These are phyloP conservation scores for Trichocladium uniseriatum DNA, from an alignment of 495 filamentous ascomycete genomes.

Conservation along the genomic window DNA sequence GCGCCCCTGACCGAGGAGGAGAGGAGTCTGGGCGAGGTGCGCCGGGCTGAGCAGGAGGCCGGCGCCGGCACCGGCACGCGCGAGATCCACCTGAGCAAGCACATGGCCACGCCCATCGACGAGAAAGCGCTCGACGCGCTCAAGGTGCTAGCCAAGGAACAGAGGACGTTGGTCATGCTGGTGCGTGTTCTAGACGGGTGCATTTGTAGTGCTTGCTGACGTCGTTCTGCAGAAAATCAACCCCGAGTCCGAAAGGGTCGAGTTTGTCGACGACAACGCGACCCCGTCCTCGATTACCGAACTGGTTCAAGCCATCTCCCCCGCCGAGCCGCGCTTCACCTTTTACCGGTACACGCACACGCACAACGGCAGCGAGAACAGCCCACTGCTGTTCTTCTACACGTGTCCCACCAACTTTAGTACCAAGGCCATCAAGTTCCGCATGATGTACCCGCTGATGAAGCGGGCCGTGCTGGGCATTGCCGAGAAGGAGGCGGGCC, in stretches of 20 bases:
- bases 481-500: conserved; percentile 58
- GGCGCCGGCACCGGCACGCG: conserved; percentile 57
- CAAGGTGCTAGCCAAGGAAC: conserved; percentile 44
- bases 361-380: conserved; percentile 44
- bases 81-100: conserved; percentile 50
- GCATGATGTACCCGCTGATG: conserved; percentile 89
- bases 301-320: conserved; percentile 58
- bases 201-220: background rate
- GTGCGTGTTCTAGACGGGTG: conserved; percentile 38
- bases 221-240: conserved; percentile 53
- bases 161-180: conserved; percentile 64
- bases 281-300: conserved; percentile 34
- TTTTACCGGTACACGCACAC: conserved; percentile 67
- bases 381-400: conserved; percentile 82
- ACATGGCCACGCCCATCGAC: conserved; percentile 56
- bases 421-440: conserved; percentile 69
- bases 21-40: conserved; percentile 62
- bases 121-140: conserved; percentile 60
- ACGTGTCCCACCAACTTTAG: conserved; percentile 68
- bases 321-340: conserved; percentile 76
- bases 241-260: conserved; percentile 66
- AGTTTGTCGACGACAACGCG: conserved; percentile 51
- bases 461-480: conserved; percentile 60
- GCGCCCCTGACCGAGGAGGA: conserved; percentile 88
- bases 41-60: conserved; percentile 71